These are phyloP conservation scores for Chalaropsis ovoidea DNA, from an alignment of 2,329 filamentous ascomycete species.

Conservation along the genomic window DNA sequence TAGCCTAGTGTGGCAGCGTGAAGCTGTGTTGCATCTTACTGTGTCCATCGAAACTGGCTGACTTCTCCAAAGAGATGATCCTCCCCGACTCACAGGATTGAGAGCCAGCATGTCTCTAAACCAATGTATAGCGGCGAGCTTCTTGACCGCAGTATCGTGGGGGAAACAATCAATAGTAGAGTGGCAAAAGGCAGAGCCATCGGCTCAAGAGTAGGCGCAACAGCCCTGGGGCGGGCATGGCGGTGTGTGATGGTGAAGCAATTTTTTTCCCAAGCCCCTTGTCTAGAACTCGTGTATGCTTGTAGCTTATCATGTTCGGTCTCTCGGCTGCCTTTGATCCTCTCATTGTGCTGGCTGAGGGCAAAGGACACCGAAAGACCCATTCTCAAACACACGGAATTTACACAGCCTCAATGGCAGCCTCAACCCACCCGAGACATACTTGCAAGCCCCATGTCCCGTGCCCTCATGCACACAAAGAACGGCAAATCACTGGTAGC, in stretches of 20 bases:
- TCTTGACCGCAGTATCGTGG: background rate
- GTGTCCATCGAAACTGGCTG: background rate
- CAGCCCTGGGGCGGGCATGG: background rate
- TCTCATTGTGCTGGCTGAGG: background rate
- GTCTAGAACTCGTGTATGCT: background rate
- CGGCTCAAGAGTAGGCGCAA: background rate
- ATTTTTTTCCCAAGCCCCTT: background rate
- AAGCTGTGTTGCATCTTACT: background rate
- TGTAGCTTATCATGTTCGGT: background rate
- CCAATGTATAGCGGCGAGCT: background rate
- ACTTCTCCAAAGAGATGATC: background rate
- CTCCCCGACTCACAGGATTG: background rate
- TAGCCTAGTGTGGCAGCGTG: background rate
- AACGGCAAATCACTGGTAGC: background rate
- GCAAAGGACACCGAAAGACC: slow-evolving; percentile 4
- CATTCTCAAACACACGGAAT: background rate
- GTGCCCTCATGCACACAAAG: background rate
- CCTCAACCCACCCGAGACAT: slow-evolving; percentile 3
- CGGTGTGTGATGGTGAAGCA: background rate
- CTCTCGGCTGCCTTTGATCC: background rate
- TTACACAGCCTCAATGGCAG: slow-evolving; percentile 14
- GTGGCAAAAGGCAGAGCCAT: background rate
- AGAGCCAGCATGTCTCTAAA: background rate
- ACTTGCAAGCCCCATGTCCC: slow-evolving; percentile 3
- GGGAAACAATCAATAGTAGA: background rate